Conservation (phyloP, 768 basidiomycete genomes). For the Auriculariales sp. region DNA sequence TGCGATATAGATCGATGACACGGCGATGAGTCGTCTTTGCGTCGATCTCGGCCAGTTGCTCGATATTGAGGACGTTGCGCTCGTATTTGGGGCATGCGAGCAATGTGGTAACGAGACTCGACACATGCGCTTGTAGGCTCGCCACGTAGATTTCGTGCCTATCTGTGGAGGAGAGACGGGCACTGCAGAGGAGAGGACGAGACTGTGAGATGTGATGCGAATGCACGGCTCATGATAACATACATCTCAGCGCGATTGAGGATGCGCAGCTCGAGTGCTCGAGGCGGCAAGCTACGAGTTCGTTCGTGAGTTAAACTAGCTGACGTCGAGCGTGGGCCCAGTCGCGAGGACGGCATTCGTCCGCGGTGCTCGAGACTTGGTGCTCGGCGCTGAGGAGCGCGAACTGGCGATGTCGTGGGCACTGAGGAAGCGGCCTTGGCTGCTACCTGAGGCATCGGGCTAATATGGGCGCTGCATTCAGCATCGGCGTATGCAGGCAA, state of each 20-base stretch:
- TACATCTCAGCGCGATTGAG: not conserved
- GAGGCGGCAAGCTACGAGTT: not conserved
- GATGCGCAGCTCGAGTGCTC: not conserved
- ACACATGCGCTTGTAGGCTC: not conserved
- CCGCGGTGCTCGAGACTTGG: too few relatives aligned
- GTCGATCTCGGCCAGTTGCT: not conserved
- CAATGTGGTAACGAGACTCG: not conserved
- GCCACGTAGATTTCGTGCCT: not conserved
- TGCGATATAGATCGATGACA: not conserved
- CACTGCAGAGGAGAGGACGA: not conserved
- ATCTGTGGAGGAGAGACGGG: not conserved
- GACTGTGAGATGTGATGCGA: not conserved
- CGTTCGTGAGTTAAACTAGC: too few relatives aligned
- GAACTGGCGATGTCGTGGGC: too few relatives aligned
- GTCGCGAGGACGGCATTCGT: too few relatives aligned
- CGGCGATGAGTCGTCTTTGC: not conserved
- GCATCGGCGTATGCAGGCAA: too few relatives aligned
- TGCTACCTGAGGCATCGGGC: too few relatives aligned
- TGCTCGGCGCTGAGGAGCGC: too few relatives aligned
- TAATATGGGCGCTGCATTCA: too few relatives aligned
- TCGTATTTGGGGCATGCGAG: not conserved
- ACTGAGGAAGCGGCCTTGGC: too few relatives aligned
- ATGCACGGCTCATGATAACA: too few relatives aligned
- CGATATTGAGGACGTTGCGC: not conserved
- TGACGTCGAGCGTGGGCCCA: too few relatives aligned